phyloP scores from a whole-genome alignment of 2,329 filamentous ascomycete genomes.

The Botrytis byssoidea region DNA sequence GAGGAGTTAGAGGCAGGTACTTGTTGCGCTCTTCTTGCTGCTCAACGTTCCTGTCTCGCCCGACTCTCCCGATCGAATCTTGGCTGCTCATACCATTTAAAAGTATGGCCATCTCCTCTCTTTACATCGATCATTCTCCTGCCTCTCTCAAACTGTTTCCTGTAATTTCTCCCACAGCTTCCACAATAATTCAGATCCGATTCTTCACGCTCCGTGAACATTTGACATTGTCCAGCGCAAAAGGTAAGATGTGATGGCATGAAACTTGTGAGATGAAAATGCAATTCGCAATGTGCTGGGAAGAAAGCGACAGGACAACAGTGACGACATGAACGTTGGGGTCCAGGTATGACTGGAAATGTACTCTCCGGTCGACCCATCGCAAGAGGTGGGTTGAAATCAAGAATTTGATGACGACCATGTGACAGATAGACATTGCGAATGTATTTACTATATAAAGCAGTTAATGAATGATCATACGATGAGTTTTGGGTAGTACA shows the following conservation, averaged over 20 bases:
- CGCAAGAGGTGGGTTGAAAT: conserved; percentile 14
- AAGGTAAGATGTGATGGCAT: conserved; percentile 27
- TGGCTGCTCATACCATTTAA: conserved; percentile 12
- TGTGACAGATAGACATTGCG: conserved; percentile 23
- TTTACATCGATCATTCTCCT: conserved; percentile 26
- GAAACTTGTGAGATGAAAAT: conserved; percentile 31
- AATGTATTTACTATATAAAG: conserved; percentile 25
- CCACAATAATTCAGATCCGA: conserved; percentile 23
- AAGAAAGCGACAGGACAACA: conserved; percentile 33
- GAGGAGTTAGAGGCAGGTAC: not conserved
- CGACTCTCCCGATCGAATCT: not conserved
- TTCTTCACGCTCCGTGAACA: conserved; percentile 22
- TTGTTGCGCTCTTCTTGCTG: not conserved
- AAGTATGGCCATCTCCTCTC: not conserved
- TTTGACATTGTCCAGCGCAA: conserved; percentile 27
- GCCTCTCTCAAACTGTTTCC: conserved; percentile 28
- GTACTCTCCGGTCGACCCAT: conserved; percentile 26
- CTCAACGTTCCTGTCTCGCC: not conserved
- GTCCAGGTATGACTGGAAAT: conserved; percentile 22
- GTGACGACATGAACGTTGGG: conserved; percentile 25
- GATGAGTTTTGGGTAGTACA: not conserved
- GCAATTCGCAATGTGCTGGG: conserved; percentile 35
- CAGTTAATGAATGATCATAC: not conserved
- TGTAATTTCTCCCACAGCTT: conserved; percentile 25
- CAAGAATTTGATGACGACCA: not conserved